Percentiles rank a stretch among this genome's conserved stretches.
These are phyloP conservation scores for Nitzschia sp. DNA, from an alignment of 108 stramenopile genomes.

Conservation along the genomic window DNA sequence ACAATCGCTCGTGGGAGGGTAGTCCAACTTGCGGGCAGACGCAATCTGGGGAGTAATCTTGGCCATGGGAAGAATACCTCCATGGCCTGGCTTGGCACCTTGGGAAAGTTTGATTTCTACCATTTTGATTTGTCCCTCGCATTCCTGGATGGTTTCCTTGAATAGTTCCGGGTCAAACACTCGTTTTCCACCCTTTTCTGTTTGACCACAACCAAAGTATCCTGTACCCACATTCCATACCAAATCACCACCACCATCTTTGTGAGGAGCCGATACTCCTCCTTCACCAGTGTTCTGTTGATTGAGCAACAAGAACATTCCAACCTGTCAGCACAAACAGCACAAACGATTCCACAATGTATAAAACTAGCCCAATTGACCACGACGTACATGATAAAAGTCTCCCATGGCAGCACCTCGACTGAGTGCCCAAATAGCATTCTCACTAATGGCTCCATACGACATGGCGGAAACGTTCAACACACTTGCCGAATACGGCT, in stretches of 20 bases:
- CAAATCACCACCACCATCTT: conserved; percentile 75
- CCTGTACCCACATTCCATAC: conserved; percentile 92
- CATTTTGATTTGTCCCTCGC: conserved; percentile 57
- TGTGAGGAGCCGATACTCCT: conserved; percentile 57
- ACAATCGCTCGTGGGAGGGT: conserved; percentile 65
- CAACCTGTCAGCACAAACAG: neutral
- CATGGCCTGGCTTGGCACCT: conserved; percentile 90
- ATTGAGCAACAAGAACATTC: neutral
- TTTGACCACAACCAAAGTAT: conserved; percentile 85
- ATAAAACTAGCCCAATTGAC: neutral
- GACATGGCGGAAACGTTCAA: conserved; percentile 86
- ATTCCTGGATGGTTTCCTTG: conserved; percentile 44
- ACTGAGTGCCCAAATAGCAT: conserved; percentile 77
- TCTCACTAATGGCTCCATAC: conserved; percentile 82
- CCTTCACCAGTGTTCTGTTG: conserved; percentile 89
- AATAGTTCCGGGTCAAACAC: conserved; percentile 68
- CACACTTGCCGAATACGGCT: conserved; percentile 69
- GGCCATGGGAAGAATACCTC: conserved; percentile 78
- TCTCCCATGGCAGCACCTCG: conserved; percentile 69
- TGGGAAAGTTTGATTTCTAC: conserved; percentile 89
- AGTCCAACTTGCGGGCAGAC: conserved; percentile 71
- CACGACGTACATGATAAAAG: conserved; percentile 62
- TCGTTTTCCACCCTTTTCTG: conserved; percentile 37
- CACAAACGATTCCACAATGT: neutral
- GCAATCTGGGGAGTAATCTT: conserved; percentile 83